phyloP scores from a whole-genome alignment of 768 basidiomycete genomes.

The Leccinum barrowsii region DNA sequence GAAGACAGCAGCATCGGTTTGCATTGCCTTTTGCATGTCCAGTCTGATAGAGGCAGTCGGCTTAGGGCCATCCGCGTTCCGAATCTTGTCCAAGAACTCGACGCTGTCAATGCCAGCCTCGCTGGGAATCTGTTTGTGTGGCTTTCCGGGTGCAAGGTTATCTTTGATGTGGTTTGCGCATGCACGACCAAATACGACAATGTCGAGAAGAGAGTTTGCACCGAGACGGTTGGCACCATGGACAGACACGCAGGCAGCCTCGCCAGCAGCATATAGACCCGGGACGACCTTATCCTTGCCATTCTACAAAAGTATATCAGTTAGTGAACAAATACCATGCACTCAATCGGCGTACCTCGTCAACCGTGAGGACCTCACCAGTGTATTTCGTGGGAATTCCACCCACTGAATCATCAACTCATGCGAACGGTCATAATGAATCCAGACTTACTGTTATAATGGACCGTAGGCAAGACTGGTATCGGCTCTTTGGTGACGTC shows the following conservation, averaged over 20 bases:
- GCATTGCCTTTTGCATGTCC: conserved; percentile 99
- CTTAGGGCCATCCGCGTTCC: conserved; percentile 76
- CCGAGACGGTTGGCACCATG: conserved; percentile 99
- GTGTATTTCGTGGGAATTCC: conserved; percentile 99
- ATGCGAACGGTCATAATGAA: neutral
- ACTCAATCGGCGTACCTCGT: conserved; percentile 43
- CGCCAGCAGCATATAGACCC: conserved; percentile 96
- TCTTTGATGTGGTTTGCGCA: conserved; percentile 97
- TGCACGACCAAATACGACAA: conserved; percentile 99
- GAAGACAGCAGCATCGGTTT: conserved; percentile 97
- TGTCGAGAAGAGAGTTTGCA: conserved; percentile 97
- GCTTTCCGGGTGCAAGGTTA: conserved; percentile 81
- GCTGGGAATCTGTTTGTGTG: conserved; percentile 84
- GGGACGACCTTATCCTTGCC: conserved; percentile 95
- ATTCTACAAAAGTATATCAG: conserved; percentile 35
- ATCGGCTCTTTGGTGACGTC: conserved; percentile 99
- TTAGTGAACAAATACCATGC: neutral
- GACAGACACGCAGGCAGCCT: conserved; percentile 98
- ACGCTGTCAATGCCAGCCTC: conserved; percentile 84
- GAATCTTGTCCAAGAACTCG: conserved; percentile 85
- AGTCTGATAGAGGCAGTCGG: conserved; percentile 88
- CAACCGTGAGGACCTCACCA: conserved; percentile 89
- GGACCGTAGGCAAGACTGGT: conserved; percentile 96
- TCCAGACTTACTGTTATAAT: conserved; percentile 86
- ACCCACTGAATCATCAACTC: conserved; percentile 64